These are phyloP conservation scores for Mortierella sp. DNA, from an alignment of 371 early-diverging fungal species.

Conservation along the genomic window DNA sequence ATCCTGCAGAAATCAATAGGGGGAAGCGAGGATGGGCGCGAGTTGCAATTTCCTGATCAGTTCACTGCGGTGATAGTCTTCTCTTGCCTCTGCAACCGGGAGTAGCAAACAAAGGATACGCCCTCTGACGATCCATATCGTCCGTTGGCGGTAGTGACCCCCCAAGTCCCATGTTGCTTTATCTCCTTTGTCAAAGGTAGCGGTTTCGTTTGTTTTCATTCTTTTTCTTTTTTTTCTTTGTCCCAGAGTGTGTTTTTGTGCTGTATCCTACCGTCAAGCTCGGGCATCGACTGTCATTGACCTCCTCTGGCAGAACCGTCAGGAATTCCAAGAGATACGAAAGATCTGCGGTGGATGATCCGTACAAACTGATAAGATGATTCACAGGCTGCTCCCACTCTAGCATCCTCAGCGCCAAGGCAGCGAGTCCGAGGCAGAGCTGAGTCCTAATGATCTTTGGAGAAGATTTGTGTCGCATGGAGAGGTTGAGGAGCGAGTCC, in stretches of 20 bases:
- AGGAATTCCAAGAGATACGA: slow-evolving; percentile 82
- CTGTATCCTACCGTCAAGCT: slow-evolving; percentile 46
- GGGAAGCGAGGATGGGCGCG: slow-evolving; percentile 3
- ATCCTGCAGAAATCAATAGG: slow-evolving; percentile 58
- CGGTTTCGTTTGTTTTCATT: slow-evolving; percentile 12
- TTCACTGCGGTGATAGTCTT: slow-evolving; percentile 20
- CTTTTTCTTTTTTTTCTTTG: slow-evolving; percentile 11
- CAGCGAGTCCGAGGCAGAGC: slow-evolving; percentile 87
- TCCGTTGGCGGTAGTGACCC: background rate
- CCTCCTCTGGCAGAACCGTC: slow-evolving; percentile 90
- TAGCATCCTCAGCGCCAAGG: slow-evolving; percentile 83
- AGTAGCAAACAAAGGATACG: no score
- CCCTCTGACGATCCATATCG: no score
- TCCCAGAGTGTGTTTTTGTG: slow-evolving; percentile 7
- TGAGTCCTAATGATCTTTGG: slow-evolving; percentile 80
- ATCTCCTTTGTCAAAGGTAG: no score
- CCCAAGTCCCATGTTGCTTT: no score
- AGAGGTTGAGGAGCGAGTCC: slow-evolving; percentile 80
- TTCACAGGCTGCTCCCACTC: slow-evolving; percentile 86
- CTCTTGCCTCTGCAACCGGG: background rate
- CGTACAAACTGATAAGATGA: slow-evolving; percentile 73
- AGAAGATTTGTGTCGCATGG: slow-evolving; percentile 64
- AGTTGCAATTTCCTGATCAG: slow-evolving; percentile 28
- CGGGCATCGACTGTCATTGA: slow-evolving; percentile 67
- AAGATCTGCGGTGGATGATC: slow-evolving; percentile 66